A percentile compares a stretch with the other conserved stretches of the same genome.
These are phyloP conservation scores for Achaetomiella virescens DNA, from an alignment of 495 filamentous ascomycete genomes.

Conservation along the genomic window DNA sequence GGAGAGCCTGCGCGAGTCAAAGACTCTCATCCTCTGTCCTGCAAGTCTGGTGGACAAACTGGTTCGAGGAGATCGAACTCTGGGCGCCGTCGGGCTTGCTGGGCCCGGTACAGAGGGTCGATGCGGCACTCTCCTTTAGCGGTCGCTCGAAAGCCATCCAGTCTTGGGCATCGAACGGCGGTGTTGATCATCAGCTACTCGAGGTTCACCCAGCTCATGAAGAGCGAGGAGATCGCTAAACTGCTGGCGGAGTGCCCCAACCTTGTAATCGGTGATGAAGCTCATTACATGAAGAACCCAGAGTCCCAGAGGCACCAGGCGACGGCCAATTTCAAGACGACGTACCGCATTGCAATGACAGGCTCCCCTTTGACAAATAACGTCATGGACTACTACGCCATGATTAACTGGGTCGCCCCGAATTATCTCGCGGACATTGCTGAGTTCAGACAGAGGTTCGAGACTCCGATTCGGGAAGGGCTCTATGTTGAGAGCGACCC, in stretches of 20 bases:
- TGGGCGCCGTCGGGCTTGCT: conserved; percentile 58
- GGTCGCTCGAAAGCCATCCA: conserved; percentile 42
- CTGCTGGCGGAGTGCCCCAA: conserved; percentile 55
- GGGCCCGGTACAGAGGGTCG: conserved; percentile 49
- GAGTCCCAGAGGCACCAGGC: conserved; percentile 45
- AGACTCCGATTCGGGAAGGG: conserved; percentile 66
- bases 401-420: conserved; percentile 86
- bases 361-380: conserved; percentile 83
- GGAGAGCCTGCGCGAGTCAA: conserved; percentile 48
- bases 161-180: conserved; percentile 59
- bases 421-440: conserved; percentile 59
- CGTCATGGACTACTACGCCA: conserved; percentile 71
- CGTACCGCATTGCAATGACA: conserved; percentile 75
- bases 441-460: conserved; percentile 64
- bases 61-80: conserved; percentile 66
- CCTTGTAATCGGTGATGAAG: conserved; percentile 84
- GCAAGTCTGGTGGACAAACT: conserved; percentile 71
- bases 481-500: conserved; percentile 56
- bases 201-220: conserved; percentile 47
- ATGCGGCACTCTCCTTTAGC: conserved; percentile 16
- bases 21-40: conserved; percentile 71
- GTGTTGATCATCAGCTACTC: conserved; percentile 68
- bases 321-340: conserved; percentile 54
- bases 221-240: conserved; percentile 24
- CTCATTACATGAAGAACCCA: conserved; percentile 69